Conservation (phyloP, 179 eudicot species). For the Amaranthus tricolor region DNA sequence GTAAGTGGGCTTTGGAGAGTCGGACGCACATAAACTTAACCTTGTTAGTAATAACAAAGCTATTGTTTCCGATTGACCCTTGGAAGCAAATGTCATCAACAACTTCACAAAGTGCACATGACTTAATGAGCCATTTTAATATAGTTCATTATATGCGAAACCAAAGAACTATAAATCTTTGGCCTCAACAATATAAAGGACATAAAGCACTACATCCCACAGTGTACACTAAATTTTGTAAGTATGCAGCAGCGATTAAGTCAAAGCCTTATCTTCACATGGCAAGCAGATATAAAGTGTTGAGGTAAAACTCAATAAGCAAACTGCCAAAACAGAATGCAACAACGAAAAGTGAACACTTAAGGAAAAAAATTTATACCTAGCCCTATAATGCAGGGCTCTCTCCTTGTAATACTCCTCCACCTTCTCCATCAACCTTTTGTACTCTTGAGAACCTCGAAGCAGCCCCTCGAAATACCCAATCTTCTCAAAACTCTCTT, state of each 20-base stretch:
- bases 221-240: background rate
- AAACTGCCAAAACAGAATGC: background rate
- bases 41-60: too few species aligned
- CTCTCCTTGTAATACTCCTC: constrained; percentile 71
- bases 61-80: too few species aligned
- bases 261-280: background rate
- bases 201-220: background rate
- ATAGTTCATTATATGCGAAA: too few species aligned
- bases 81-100: too few species aligned
- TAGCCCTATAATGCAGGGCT: constrained; percentile 59
- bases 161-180: too few species aligned
- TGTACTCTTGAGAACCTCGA: constrained; percentile 80
- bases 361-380: constrained; percentile 33
- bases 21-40: too few species aligned
- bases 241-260: background rate
- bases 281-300: background rate
- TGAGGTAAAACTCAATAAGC: background rate
- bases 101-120: too few species aligned
- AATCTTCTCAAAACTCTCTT: constrained; percentile 64
- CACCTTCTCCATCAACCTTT: constrained; percentile 71
- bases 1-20: too few species aligned
- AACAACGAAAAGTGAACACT: background rate
- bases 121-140: too few species aligned
- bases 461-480: constrained; percentile 73
- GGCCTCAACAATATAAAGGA: background rate